These are phyloP conservation scores for Saccharomyces mikatae DNA, from an alignment of 805 yeast species.

Conservation along the genomic window DNA sequence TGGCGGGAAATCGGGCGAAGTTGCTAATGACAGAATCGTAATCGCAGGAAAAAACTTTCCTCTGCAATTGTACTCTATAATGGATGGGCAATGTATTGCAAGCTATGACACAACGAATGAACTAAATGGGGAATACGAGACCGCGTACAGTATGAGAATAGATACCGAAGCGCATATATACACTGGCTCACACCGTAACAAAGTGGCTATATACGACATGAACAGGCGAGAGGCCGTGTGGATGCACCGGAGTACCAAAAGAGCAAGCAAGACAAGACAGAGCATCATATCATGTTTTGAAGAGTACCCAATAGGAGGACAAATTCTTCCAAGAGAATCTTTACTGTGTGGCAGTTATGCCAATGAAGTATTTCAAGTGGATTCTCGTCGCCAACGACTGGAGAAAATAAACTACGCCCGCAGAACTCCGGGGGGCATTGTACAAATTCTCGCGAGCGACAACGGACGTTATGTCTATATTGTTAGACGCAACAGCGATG, in stretches of 20 bases:
- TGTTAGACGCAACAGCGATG: conserved; percentile 24
- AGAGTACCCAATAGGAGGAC: conserved; percentile 4
- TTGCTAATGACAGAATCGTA: conserved; percentile 19
- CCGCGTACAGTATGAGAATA: conserved; percentile 26
- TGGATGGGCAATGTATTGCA: conserved; percentile 6
- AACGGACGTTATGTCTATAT: conserved; percentile 33
- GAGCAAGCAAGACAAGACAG: background rate
- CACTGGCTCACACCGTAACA: conserved; percentile 27
- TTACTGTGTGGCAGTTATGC: conserved; percentile 22
- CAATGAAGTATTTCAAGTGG: conserved; percentile 23
- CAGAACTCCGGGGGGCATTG: conserved; percentile 26
- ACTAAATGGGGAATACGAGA: conserved; percentile 30
- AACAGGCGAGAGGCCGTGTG: conserved; percentile 21
- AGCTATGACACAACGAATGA: conserved; percentile 27
- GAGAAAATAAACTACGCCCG: background rate
- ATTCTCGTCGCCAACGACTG: conserved; percentile 7
- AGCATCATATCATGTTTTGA: conserved; percentile 26
- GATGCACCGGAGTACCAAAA: conserved; percentile 7
- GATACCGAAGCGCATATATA: conserved; percentile 17
- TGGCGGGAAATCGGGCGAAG: conserved; percentile 8
- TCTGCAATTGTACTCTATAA: conserved; percentile 25
- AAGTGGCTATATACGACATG: conserved; percentile 28
- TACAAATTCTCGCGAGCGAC: conserved; percentile 30
- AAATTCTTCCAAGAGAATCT: conserved; percentile 3
- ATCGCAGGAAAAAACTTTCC: conserved; percentile 31